Evolutionary conservation across 345 rosid species (phyloP), one percentile per base, ranked within the genome.

Genomic region (Eucalyptus tenuipes): DNA sequence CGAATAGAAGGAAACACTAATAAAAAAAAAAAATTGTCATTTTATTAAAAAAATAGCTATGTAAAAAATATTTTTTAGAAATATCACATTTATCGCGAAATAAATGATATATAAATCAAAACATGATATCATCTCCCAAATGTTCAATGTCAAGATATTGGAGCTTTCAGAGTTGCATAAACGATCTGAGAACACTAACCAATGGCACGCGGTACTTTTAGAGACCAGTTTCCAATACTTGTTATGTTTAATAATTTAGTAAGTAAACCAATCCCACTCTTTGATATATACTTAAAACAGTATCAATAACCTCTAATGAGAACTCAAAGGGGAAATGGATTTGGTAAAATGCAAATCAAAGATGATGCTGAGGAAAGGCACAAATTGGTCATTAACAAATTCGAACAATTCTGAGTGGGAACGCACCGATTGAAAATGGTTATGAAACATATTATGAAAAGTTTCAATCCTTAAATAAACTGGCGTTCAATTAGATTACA

Each of bases 361-460:
- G 13, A 33, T 17, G 80, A 68, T 33, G 80, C 7, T 68, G 31
- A 66, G 75, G 75, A 2, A 66, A 66, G 9, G 40, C 75, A 31
- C 75, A 66, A 2, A 16, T 8, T n/a, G 40, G 37, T 15, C 15
- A n/a, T 66, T 7, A 17, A 17, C 12, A 31, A 66, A 66, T 31
- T 4, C 9, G 5, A 66, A 31, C 40, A 66, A 66, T 31, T 68
- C 6, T 0, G 24, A 31, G 6, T 66, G 79, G 20, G 10, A n/a
- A 0, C 6, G 6, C 17, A n/a, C 9, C 0, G 0, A 14, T 7
- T 64, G 40, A 2, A 64, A 64, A n/a, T 7, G 40, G 5, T 64
- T 5, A n/a, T n/a, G 17, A 64, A 64, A 64, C 33, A 2, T 64
- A 2, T n/a, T 0, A 5, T n/a, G 33, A 29, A 13, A 61, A 11